Evolutionary conservation across 305 asterid species (phyloP).

Genomic region (Ruellia speciosa): DNA sequence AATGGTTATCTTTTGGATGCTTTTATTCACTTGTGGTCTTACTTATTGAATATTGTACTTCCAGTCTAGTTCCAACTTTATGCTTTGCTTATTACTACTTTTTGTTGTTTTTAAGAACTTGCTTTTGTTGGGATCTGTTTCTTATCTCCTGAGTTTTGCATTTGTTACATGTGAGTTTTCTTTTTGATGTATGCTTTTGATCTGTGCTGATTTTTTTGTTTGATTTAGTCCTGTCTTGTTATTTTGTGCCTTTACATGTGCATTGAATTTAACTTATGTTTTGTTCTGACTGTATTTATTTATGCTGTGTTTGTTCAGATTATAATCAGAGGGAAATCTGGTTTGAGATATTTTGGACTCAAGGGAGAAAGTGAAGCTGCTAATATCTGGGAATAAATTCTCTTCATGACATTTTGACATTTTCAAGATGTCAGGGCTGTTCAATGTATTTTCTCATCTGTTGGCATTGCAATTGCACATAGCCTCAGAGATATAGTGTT

Average conservation of each 20-base stretch:
- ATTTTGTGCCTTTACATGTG: conserved; percentile 12
- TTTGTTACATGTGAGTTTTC: not conserved
- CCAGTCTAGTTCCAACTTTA: not conserved
- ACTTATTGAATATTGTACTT: not conserved
- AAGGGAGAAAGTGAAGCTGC: conserved; percentile 46
- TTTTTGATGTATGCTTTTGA: not conserved
- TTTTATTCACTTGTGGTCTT: not conserved
- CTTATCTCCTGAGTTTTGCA: not conserved
- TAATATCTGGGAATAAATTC: conserved; percentile 33
- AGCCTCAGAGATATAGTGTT: conserved; percentile 17
- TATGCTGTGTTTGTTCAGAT: conserved; percentile 31
- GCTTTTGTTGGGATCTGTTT: not conserved
- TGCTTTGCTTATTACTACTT: not conserved
- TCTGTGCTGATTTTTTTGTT: not conserved
- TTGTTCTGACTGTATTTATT: conserved; percentile 23
- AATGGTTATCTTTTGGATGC: not conserved
- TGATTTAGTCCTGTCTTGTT: not conserved
- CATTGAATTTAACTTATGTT: too few species aligned
- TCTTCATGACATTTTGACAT: conserved; percentile 74
- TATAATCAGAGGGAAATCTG: conserved; percentile 31
- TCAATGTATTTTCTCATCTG: conserved; percentile 57
- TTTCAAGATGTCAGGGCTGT: conserved; percentile 82
- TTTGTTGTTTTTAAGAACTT: not conserved
- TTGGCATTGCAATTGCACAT: conserved; percentile 16
- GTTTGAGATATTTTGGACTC: conserved; percentile 31